Evolutionary conservation across 768 basidiomycete genomes (phyloP).

Genomic region (Lepiota brunneoincarnata): DNA sequence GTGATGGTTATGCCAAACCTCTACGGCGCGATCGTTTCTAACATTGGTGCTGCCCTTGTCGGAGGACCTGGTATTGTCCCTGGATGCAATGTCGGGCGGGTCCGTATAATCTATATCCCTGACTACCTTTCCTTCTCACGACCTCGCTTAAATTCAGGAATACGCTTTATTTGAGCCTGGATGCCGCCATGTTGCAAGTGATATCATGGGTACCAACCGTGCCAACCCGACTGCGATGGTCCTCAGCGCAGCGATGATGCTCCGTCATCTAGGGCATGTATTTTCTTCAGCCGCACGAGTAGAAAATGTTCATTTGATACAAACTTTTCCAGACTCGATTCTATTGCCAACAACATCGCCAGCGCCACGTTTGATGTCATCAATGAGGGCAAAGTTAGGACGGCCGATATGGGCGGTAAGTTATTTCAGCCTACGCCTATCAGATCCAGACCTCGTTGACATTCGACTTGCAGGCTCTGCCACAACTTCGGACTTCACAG

Average conservation of each 20-base stretch:
- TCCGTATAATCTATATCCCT: constrained; percentile 24
- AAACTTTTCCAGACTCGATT: constrained; percentile 62
- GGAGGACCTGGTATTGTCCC: constrained; percentile 98
- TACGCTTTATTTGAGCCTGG: constrained; percentile 99
- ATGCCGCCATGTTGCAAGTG: constrained; percentile 91
- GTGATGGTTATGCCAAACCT: constrained; percentile 99
- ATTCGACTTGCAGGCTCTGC: constrained; percentile 57
- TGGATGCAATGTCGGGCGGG: constrained; percentile 95
- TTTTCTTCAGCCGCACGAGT: constrained; percentile 10
- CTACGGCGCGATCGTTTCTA: constrained; percentile 96
- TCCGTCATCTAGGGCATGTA: constrained; percentile 88
- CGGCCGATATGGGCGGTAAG: constrained; percentile 93
- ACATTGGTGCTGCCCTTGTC: constrained; percentile 97
- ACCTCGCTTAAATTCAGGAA: constrained; percentile 49
- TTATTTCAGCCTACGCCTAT: constrained; percentile 14
- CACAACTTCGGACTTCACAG: constrained; percentile 93
- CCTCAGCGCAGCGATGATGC: constrained; percentile 96
- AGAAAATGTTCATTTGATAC: not conserved
- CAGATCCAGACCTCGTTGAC: constrained; percentile 8
- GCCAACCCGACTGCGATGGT: constrained; percentile 99
- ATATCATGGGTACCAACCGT: constrained; percentile 94
- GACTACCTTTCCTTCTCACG: constrained; percentile 1
- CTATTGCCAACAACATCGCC: constrained; percentile 92
- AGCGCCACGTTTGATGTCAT: constrained; percentile 91
- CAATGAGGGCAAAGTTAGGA: constrained; percentile 82